Conservation (phyloP, 345 rosid genomes). For the Cardiospermum halicacabum region DNA sequence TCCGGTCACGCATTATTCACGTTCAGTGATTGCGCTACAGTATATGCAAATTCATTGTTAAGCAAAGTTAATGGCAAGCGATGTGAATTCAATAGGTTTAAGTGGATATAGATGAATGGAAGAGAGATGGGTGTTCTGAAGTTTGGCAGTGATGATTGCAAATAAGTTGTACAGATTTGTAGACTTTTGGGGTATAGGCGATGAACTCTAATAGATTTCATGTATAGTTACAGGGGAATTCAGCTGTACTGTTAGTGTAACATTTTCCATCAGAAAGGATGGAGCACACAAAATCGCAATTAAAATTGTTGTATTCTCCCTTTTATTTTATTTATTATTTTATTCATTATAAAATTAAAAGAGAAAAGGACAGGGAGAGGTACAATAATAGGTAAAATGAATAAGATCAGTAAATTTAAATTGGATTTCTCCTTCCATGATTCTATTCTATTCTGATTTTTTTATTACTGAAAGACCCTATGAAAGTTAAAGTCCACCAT, state of each 20-base stretch:
- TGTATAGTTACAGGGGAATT: not conserved
- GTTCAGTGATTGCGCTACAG: conserved; percentile 11
- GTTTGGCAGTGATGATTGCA: not conserved
- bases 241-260: not conserved
- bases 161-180: not conserved
- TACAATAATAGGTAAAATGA: no score
- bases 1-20: conserved; percentile 22
- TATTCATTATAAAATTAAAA: no score
- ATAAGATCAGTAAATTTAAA: no score
- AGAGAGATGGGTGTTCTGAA: not conserved
- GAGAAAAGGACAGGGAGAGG: no score
- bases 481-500: no score
- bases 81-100: not conserved
- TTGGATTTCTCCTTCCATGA: no score
- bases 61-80: not conserved
- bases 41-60: not conserved
- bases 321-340: no score
- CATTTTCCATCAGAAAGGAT: not conserved
- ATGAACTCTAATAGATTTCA: not conserved
- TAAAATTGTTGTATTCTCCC: no score
- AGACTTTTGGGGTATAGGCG: not conserved
- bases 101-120: not conserved
- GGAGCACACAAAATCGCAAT: not conserved
- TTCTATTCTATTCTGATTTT: no score
- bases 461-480: no score